Evolutionary conservation across 331 rosid genomes (phyloP).

Genomic region (Acacia concinna): DNA sequence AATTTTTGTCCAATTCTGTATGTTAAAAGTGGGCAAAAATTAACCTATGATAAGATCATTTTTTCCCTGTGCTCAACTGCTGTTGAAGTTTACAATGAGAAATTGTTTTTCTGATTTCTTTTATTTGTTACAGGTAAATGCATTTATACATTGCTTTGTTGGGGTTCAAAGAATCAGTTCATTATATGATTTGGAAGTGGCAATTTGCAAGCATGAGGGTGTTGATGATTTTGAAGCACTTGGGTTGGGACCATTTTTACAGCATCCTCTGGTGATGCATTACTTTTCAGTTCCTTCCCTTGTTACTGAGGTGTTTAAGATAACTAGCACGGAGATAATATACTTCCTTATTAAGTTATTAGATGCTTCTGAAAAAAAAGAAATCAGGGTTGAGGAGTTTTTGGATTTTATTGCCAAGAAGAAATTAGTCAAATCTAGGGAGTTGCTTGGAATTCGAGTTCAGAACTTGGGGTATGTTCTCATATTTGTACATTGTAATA

Average conservation of each 20-base stretch:
- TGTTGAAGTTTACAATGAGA: neutral
- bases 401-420: constrained; percentile 68
- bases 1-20: neutral
- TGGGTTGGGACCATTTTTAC: constrained; percentile 83
- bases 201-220: constrained; percentile 73
- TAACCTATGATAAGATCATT: neutral
- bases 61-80: neutral
- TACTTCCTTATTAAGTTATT: constrained; percentile 43
- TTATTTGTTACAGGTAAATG: constrained; percentile 64
- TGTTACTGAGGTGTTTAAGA: constrained; percentile 55
- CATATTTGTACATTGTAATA: constrained; percentile 22
- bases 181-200: constrained; percentile 73
- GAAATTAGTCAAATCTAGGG: constrained; percentile 53
- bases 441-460: constrained; percentile 74
- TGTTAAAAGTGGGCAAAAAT: neutral
- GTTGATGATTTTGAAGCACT: constrained; percentile 65
- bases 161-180: constrained; percentile 68
- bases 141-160: constrained; percentile 88
- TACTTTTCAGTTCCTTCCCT: constrained; percentile 58
- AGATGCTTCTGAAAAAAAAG: constrained; percentile 26
- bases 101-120: constrained; percentile 7
- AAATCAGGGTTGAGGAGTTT: constrained; percentile 50
- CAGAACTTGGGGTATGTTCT: constrained; percentile 73
- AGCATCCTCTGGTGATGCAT: constrained; percentile 71
- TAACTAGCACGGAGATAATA: constrained; percentile 58